phyloP scores from a whole-genome alignment of 1,139 yeast genomes.

The Nematodospora anomalae region DNA sequence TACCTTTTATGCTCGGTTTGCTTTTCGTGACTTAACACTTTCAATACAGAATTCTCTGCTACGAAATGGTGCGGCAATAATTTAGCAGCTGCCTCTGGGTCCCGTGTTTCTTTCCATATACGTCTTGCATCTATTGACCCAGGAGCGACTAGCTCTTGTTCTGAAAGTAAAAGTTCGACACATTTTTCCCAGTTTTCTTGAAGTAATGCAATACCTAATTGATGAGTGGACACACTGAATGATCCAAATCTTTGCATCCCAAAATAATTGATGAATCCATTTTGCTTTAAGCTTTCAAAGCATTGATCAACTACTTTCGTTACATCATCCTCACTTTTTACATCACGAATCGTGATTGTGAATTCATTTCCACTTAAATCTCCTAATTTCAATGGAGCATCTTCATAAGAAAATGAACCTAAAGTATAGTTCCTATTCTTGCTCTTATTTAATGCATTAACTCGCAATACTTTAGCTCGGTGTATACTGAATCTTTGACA shows the following conservation, averaged over 20 bases:
- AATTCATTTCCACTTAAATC: conserved; percentile 88
- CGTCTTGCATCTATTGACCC: conserved; percentile 80
- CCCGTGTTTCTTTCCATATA: conserved; percentile 74
- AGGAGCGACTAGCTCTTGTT: conserved; percentile 81
- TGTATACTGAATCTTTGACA: conserved; percentile 78
- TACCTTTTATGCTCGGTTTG: conserved; percentile 48
- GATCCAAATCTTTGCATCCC: conserved; percentile 99
- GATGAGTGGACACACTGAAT: conserved; percentile 87
- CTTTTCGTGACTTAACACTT: conserved; percentile 50
- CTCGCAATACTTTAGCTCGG: conserved; percentile 73
- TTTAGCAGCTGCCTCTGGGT: conserved; percentile 63
- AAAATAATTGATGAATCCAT: conserved; percentile 88
- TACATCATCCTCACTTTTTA: conserved; percentile 32
- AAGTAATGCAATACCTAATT: conserved; percentile 71
- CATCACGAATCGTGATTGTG: conserved; percentile 77
- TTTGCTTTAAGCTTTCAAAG: conserved; percentile 55
- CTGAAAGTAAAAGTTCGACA: conserved; percentile 73
- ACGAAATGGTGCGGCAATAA: conserved; percentile 84
- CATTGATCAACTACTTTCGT: conserved; percentile 50
- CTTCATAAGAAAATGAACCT: conserved; percentile 75
- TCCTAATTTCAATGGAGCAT: conserved; percentile 68
- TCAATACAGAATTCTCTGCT: conserved; percentile 78
- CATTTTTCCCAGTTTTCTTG: conserved; percentile 79
- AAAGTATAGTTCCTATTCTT: conserved; percentile 66
- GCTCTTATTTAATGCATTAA: conserved; percentile 72